phyloP scores from a whole-genome alignment of 2,329 filamentous ascomycete genomes.

The Penicillium thymicola region DNA sequence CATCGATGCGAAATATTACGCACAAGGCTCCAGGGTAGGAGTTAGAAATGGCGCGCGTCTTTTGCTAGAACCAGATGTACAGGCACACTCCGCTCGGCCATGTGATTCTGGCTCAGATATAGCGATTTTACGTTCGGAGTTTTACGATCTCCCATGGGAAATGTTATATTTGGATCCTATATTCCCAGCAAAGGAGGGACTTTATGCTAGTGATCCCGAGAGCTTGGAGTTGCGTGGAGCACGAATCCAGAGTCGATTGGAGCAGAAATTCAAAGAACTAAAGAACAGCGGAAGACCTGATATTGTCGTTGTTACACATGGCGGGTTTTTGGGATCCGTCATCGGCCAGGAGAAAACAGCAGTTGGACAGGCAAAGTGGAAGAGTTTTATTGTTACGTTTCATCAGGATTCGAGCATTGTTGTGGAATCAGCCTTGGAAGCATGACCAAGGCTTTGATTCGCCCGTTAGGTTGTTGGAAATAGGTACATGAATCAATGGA shows the following conservation, averaged over 20 bases:
- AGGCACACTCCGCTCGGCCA: conserved; percentile 13
- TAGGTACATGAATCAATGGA: neutral
- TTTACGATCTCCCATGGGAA: conserved; percentile 11
- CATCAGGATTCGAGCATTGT: neutral
- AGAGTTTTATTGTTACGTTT: conserved; percentile 6
- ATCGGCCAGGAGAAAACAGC: neutral
- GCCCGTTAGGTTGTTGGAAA: neutral
- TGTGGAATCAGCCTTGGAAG: neutral
- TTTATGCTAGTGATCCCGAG: conserved; percentile 3
- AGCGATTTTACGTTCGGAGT: conserved; percentile 4
- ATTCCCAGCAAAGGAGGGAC: conserved; percentile 9
- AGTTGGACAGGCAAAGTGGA: neutral
- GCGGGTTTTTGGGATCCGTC: conserved; percentile 7
- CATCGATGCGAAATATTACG: neutral
- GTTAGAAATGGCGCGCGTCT: conserved; percentile 1
- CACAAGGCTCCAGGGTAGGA: neutral
- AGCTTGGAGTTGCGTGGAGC: neutral
- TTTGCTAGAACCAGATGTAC: conserved; percentile 9
- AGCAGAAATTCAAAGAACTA: conserved; percentile 3
- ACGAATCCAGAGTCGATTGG: neutral
- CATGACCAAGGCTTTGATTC: neutral
- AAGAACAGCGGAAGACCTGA: conserved; percentile 1
- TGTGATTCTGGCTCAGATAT: conserved; percentile 15
- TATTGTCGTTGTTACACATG: conserved; percentile 16
- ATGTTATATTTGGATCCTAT: neutral